A percentile compares a stretch with the other conserved stretches of the same genome.
Conservation (phyloP, 2,329 filamentous ascomycete genomes). For the Diaporthe vexans region DNA sequence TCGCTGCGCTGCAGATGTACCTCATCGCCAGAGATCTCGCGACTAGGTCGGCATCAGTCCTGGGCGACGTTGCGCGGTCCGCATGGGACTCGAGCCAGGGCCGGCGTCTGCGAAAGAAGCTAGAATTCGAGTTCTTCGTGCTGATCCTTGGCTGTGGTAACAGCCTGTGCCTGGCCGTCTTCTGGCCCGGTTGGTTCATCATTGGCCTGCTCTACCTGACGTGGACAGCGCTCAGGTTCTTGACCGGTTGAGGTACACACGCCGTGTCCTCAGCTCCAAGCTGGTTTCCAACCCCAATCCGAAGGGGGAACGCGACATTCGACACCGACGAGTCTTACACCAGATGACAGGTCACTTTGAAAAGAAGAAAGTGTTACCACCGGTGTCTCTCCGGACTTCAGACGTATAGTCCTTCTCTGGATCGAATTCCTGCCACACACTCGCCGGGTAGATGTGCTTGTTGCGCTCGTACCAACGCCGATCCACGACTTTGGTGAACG, state of each 20-base stretch:
- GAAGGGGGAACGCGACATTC: neutral
- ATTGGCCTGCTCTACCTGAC: conserved; percentile 55
- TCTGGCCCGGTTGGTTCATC: conserved; percentile 71
- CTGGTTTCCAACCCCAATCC: conserved; percentile 21
- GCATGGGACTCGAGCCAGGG: conserved; percentile 56
- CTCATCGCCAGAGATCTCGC: conserved; percentile 46
- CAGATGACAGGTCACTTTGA: conserved; percentile 56
- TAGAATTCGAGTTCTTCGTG: conserved; percentile 66
- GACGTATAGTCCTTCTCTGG: conserved; percentile 87
- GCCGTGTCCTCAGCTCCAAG: conserved; percentile 14
- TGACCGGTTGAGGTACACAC: conserved; percentile 31
- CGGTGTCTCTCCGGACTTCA: conserved; percentile 83
- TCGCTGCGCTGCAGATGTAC: conserved; percentile 49
- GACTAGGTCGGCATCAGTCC: conserved; percentile 23
- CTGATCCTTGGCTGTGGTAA: conserved; percentile 66
- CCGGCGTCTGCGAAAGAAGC: conserved; percentile 58
- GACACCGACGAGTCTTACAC: conserved; percentile 14
- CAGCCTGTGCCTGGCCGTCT: conserved; percentile 62
- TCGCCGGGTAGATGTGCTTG: conserved; percentile 98
- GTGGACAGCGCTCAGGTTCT: conserved; percentile 51
- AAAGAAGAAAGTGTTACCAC: conserved; percentile 96
- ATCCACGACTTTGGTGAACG: conserved; percentile 93
- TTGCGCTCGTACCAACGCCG: conserved; percentile 97
- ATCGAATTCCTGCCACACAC: conserved; percentile 95
- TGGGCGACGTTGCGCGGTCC: conserved; percentile 45